phyloP scores from a whole-genome alignment of 2,329 filamentous ascomycete species.

The Penicillium decumbens region DNA sequence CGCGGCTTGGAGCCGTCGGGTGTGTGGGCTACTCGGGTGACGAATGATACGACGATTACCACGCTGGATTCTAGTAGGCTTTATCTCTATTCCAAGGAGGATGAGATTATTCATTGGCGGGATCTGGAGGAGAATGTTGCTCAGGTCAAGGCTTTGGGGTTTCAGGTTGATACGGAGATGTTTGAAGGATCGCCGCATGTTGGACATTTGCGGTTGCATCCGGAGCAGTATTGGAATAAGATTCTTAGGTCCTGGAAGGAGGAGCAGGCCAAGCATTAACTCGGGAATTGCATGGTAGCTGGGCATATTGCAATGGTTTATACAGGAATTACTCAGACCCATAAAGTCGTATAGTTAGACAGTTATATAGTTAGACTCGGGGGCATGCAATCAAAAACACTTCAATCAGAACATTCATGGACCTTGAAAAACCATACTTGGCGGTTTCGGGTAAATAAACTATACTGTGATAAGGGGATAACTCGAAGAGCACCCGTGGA shows the following conservation, averaged over 20 bases:
- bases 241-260: constrained; percentile 18
- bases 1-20: constrained; percentile 16
- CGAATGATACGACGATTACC: constrained; percentile 13
- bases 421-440: background rate
- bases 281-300: background rate
- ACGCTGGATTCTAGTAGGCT: constrained; percentile 11
- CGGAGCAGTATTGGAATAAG: constrained; percentile 54
- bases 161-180: constrained; percentile 46
- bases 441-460: background rate
- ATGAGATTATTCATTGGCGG: constrained; percentile 24
- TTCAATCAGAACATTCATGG: background rate
- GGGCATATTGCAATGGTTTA: background rate
- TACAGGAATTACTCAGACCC: background rate
- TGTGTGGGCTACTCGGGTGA: constrained; percentile 18
- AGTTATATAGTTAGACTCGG: background rate
- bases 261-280: background rate
- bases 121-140: constrained; percentile 24
- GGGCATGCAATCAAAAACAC: background rate
- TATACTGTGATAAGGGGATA: background rate
- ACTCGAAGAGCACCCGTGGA: background rate
- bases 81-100: constrained; percentile 25
- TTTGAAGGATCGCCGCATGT: constrained; percentile 60
- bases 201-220: constrained; percentile 56
- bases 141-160: constrained; percentile 42
- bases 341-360: background rate